These are phyloP conservation scores for Debaryomyces tyrocola DNA, from an alignment of 805 yeast species.

Conservation along the genomic window DNA sequence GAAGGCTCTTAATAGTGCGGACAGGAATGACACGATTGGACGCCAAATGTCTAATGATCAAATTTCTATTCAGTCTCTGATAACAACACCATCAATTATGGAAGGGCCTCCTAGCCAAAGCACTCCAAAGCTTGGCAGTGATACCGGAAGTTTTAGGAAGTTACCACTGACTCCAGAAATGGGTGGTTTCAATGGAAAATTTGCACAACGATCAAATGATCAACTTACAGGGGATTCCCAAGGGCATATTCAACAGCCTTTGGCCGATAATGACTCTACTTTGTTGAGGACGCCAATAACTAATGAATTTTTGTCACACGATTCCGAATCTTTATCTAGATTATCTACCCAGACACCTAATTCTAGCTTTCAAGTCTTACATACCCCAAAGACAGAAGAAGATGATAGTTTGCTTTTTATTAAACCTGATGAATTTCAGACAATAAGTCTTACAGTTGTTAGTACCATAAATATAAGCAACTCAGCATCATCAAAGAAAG, in stretches of 20 bases:
- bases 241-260: neutral
- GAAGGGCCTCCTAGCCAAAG: neutral
- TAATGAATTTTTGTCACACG: constrained; percentile 9
- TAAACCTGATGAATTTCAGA: constrained; percentile 57
- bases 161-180: neutral
- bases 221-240: neutral
- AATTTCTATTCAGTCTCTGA: neutral
- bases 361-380: constrained; percentile 11
- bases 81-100: neutral
- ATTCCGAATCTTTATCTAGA: constrained; percentile 2
- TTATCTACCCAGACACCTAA: neutral
- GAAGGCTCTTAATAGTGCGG: neutral
- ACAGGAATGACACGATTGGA: neutral
- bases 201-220: neutral
- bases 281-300: constrained; percentile 9
- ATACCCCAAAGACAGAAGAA: constrained; percentile 27
- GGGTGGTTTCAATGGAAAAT: neutral
- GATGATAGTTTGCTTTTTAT: constrained; percentile 52
- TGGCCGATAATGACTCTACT: constrained; percentile 6
- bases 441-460: constrained; percentile 47
- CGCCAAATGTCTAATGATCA: neutral
- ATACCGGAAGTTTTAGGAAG: neutral
- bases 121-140: neutral
- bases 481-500: constrained; percentile 35
- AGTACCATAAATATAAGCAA: constrained; percentile 44